Evolutionary conservation across 345 rosid genomes (phyloP), one percentile per base, ranked within the genome.

Genomic region (Aquilaria yunnanensis): DNA sequence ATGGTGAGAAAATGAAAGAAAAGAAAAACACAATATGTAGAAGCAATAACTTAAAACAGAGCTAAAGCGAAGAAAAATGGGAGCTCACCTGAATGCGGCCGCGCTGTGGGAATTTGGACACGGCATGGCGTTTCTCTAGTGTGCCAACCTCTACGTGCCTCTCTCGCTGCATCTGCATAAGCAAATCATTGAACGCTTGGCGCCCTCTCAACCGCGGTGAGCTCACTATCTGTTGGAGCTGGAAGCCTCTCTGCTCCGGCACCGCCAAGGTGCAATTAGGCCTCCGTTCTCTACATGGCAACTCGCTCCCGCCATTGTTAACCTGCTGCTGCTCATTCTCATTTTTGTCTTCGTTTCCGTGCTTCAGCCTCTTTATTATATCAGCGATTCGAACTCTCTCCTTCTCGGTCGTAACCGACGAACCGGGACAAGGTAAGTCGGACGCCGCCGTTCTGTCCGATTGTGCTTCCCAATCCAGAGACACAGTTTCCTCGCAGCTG

Each of bases 101-200:
- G 12, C 88, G 87, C 45, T 89, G 86, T 0, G 83, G 31, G 66
- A 92, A 92, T 67, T 70, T 87, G 0, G 98, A 81, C 52, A 89
- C 96, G 14, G 77, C 43, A 23, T 70, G 84, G 13, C 91, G 85
- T 14, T 76, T 78, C 2, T 4, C 50, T 34, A 92, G 51, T n/a
- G 54, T 47, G 10, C 61, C 77, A 14, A 92, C 68, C 70, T 92
- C 98, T 37, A 66, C 78, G 0, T 68, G 75, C 59, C 87, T 80
- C 32, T 84, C 87, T 43, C 84, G 80, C 59, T 76, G 84, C 69
- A 87, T 76, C n/a, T 67, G 81, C 62, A 70, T 32, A 34, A 89
- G 83, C 69, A 92, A 78, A 72, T 89, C 90, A n/a, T 77, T 61
- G 45, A 79, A 83, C 12, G 96, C 98, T 74, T 85, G 95, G 56